These are phyloP conservation scores for Funneliformis mosseae DNA, from an alignment of 192 early-diverging fungal genomes.

Conservation along the genomic window DNA sequence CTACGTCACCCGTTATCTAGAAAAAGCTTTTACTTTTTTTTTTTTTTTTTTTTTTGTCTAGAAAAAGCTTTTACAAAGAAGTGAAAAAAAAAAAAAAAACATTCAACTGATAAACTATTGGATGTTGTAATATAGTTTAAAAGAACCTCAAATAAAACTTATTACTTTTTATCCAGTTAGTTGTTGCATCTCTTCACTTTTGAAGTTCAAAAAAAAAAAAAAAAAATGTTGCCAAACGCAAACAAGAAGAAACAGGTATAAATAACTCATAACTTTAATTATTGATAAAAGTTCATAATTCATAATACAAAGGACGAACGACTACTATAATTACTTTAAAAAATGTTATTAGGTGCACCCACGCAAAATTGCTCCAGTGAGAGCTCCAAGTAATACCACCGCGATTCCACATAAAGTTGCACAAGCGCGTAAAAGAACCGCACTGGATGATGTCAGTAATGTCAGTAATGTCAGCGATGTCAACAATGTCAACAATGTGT, in stretches of 20 bases:
- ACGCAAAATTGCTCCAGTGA: not conserved
- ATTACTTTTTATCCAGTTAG: too few relatives aligned
- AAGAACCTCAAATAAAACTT: too few relatives aligned
- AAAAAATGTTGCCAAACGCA: not conserved
- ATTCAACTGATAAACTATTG: too few relatives aligned
- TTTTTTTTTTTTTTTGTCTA: not conserved
- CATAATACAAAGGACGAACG: not conserved
- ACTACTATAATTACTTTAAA: not conserved
- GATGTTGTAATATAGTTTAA: too few relatives aligned
- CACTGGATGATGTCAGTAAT: constrained; percentile 5
- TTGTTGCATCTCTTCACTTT: too few relatives aligned
- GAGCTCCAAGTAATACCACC: not conserved
- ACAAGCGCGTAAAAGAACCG: not conserved
- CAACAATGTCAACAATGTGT: not conserved
- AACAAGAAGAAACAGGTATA: not conserved
- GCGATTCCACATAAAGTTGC: not conserved
- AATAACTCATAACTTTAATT: not conserved
- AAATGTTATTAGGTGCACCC: not conserved
- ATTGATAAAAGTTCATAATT: not conserved
- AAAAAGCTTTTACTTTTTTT: not conserved
- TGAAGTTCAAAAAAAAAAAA: too few relatives aligned
- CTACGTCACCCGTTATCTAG: not conserved
- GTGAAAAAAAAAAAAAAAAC: too few relatives aligned
- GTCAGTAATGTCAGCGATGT: not conserved
- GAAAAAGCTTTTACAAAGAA: too few relatives aligned